Evolutionary conservation across 139 green algal species (phyloP), one percentile per base, ranked within the genome.

Genomic region (Closterium sp.): DNA sequence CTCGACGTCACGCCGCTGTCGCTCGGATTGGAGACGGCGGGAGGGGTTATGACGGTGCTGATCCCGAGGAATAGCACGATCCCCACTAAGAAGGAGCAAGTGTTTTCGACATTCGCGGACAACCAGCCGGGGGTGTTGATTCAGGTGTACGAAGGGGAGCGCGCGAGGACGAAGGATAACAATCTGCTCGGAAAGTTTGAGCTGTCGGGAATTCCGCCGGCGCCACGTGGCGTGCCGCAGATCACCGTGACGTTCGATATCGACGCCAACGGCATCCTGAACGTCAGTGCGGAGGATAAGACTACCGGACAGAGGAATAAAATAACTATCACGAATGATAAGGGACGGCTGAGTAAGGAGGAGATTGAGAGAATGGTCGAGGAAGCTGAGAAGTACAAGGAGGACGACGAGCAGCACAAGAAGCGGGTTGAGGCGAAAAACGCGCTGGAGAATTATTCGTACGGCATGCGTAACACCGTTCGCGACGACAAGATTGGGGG

Each of bases 281-380:
- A 99, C 93, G 94, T 99, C 85, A 97, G 96, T 19, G 98, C 98
- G 8, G 97, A 99, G 4, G 98, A 99, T 95, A 99, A 99, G 97
- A 98, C 96, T 33, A 98, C 97, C 6, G 97, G 97, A 91, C 97
- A 97, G 88, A 98, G 97, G 95, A 98, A 98, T 95, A 99, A 98
- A 95, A 99, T 99, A 94, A 99, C 98, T 81, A 99, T 99, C 95
- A 99, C 98, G 87, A 99, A 99, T 93, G 98, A 99, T 95, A 99
- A 99, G 97, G 98, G 98, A 55, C 95, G 97, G 28, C 36, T 99
- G 31, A 96, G 88, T 90, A 99, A 99, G 96, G 98, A 99, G 1
- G 98, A 99, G 36, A 99, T 99, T 86, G 98, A 99, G 96, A 95
- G 97, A 85, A 99, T 99, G 97, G 98, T 99, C 19, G 23, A 97